Evolutionary conservation across 2,329 filamentous ascomycete species (phyloP), one percentile per base, ranked within the genome.

Genomic region (Fusarium sp.): DNA sequence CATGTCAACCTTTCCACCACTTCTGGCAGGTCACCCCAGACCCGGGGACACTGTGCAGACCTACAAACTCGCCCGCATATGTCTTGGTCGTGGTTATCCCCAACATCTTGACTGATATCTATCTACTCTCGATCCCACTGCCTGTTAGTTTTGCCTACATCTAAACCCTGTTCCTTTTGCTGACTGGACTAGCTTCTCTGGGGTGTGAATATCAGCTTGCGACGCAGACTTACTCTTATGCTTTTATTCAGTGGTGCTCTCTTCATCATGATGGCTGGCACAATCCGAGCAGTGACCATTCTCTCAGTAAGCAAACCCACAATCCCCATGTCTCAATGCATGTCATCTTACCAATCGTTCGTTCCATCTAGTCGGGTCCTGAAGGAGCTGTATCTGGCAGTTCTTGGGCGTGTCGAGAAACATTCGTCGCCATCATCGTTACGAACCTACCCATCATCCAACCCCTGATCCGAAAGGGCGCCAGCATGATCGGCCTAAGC

Each of bases 1-100:
- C 61, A 6, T 76, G 74, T 14, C 71, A 74, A 14, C 86, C 86
- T 0, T 81, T 87, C 40, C 73, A 81, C 22, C 83, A 84, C 60
- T 86, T 87, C 67, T 88, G 86, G 86, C 86, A 88, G 75, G 87
- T 75, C 83, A 42, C 77, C 81, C 67, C 86, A 85, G 5, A 73
- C 85, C 74, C 74, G 0, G 74, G 74, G 6, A 12, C 53, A 1
- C 36, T 75, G 4, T 75, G 74, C 33, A 55, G 65, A 6, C 73
- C 73, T 10, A 75, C 73, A 11, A 75, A 75, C 27, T 75, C 74
- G 11, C 74, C 74, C 1, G 74, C 66, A 0, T 74, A 75, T 33
- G 73, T 75, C 1, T 31, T 75, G 42, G 69, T 72, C 0, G 74
- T 75, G 20, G 68, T 75, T 4, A 74, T 75, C 22, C 73, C 73